phyloP scores from a whole-genome alignment of 805 yeast species.

The Alloascoidea africana region DNA sequence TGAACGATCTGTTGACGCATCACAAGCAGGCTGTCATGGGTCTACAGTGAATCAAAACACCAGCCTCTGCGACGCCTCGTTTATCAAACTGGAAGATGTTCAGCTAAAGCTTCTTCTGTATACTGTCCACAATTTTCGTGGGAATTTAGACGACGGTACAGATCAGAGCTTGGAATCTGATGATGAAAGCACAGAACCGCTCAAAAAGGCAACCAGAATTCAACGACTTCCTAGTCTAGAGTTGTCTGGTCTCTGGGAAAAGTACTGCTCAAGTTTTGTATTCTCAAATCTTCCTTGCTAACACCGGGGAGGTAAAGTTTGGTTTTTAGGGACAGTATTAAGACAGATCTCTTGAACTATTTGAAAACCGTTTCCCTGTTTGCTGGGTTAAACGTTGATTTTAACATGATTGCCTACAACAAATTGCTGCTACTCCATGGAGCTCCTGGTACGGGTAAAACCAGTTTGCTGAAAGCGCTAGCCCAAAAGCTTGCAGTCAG shows the following conservation, averaged over 20 bases:
- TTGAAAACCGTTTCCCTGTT: slow-evolving; percentile 18
- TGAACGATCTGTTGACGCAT: not conserved
- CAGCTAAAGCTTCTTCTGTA: not conserved
- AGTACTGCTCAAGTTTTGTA: too few species aligned
- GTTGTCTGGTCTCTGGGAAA: slow-evolving; percentile 21
- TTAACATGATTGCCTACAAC: slow-evolving; percentile 7
- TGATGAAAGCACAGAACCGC: not conserved
- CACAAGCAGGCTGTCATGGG: not conserved
- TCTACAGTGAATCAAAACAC: not conserved
- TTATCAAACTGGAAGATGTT: slow-evolving; percentile 1
- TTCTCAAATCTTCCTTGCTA: not conserved
- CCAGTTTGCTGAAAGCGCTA: slow-evolving; percentile 24
- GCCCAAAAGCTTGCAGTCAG: slow-evolving; percentile 25
- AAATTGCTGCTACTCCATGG: slow-evolving; percentile 21
- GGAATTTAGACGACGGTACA: too few species aligned
- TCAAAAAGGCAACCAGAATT: not conserved
- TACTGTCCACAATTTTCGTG: not conserved
- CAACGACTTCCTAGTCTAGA: slow-evolving; percentile 16
- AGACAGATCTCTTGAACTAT: slow-evolving; percentile 17
- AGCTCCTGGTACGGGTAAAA: slow-evolving; percentile 33
- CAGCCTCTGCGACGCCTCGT: too few species aligned
- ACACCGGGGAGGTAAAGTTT: slow-evolving; percentile 9
- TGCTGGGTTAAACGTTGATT: slow-evolving; percentile 8
- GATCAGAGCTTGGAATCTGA: not conserved
- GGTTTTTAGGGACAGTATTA: slow-evolving; percentile 17